Base-by-base conservation (phyloP, 345 rosid species). In the Pistacia vera region DNA sequence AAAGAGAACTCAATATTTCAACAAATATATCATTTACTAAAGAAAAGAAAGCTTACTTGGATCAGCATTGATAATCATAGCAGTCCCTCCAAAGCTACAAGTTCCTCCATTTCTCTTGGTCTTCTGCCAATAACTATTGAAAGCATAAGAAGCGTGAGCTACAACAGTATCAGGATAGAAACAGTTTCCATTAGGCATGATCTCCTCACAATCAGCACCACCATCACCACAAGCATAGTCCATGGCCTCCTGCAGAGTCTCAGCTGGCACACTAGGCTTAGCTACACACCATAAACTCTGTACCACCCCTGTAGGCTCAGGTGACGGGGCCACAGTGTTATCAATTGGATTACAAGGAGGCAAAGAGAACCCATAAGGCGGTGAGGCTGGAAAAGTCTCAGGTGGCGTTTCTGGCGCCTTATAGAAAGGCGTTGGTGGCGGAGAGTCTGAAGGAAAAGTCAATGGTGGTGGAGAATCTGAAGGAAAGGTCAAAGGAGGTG, bases 121-220 rank as follows among this genome's bases (percentile, higher is more conserved):
- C 81, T 84, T 89, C 66, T 88, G 96, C 96, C 93, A 89, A 72
- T 89, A 91, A 76, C 89, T 87, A 62, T 88, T 89, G 82, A 88
- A 87, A 69, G 96, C 96, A 80, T 81, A 91, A 58, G 96, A 91
- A 1, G 96, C 93, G 54, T 91, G 96, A 46, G 96, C 92, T 74
- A 88, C 75, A 28, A 82, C 77, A 12, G 88, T 86, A 25, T 89
- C 87, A 1, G 95, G 95, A 11, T 85, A 56, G 75, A 79, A 91
- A 82, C 95, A 91, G 76, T 80, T 89, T 55, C 96, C 92, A 0
- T 74, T 66, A 9, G 93, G 87, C 80, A 62, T 75, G 4, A 89
- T 87, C 79, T 84, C 93, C 52, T 83, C 86, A 68, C 96, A 89
- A 70, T 86, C 84, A 4, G 85, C 96, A 66, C 91, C 93, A 57